Conservation (phyloP, 1,284 basidiomycete genomes). For the Pascua guehoae region DNA sequence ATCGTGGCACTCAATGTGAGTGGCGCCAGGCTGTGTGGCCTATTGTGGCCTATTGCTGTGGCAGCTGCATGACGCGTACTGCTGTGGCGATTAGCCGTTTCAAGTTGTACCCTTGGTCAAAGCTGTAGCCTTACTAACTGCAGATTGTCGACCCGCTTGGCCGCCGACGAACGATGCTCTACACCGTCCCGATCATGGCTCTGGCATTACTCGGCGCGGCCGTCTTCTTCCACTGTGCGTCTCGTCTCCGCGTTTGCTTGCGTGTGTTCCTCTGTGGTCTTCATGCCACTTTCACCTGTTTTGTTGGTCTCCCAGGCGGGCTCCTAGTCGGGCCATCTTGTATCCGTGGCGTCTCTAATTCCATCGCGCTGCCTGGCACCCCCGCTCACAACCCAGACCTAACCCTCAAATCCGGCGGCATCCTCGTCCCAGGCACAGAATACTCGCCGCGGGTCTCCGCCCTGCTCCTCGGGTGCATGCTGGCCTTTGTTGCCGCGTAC, state of each 20-base stretch:
- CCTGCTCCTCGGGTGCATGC: slow-evolving; percentile 71
- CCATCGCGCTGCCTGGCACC: no score
- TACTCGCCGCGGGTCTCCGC: slow-evolving; percentile 66
- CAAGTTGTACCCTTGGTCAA: no score
- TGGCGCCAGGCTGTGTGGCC: not conserved
- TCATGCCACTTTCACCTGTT: not conserved
- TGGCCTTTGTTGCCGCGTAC: slow-evolving; percentile 76
- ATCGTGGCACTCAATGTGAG: slow-evolving; percentile 67
- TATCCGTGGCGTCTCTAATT: no score
- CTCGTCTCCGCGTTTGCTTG: no score
- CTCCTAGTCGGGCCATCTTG: no score
- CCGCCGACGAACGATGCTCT: slow-evolving; percentile 69
- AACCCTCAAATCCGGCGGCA: slow-evolving; percentile 63
- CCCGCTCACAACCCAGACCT: slow-evolving; percentile 54
- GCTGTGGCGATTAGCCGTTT: no score
- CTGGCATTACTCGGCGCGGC: slow-evolving; percentile 66
- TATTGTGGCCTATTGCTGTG: not conserved
- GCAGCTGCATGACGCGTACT: no score
- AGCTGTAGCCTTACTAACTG: not conserved
- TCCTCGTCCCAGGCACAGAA: slow-evolving; percentile 60
- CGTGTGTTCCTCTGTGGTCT: no score
- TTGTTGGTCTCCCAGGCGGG: no score
- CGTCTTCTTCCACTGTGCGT: slow-evolving; percentile 70
- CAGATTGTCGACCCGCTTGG: slow-evolving; percentile 71
- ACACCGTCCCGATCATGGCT: slow-evolving; percentile 72